A percentile compares a stretch with the other conserved stretches of the same genome.
These are phyloP conservation scores for Exophiala oligosperma DNA, from an alignment of 2,329 filamentous ascomycete species.

Conservation along the genomic window DNA sequence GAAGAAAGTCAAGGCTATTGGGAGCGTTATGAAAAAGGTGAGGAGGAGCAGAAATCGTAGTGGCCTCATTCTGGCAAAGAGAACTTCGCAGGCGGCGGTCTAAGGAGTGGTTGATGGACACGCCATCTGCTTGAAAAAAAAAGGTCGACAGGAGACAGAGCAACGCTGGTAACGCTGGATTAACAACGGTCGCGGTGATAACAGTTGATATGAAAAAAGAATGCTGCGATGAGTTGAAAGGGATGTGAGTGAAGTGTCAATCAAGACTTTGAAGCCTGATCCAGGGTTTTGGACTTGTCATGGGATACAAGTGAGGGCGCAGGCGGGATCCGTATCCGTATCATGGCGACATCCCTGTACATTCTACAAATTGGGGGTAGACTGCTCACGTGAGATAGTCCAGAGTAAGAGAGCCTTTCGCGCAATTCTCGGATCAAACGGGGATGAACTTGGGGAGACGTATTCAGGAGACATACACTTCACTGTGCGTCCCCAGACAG, in stretches of 20 bases:
- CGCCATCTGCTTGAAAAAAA: constrained; percentile 12
- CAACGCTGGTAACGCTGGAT: neutral
- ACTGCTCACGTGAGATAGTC: no score
- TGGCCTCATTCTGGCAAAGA: constrained; percentile 43
- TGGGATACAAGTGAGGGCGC: neutral
- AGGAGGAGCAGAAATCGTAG: constrained; percentile 48
- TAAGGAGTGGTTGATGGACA: constrained; percentile 11
- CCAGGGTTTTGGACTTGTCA: neutral
- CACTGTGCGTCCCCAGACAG: no score
- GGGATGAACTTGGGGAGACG: no score
- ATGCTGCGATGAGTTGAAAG: constrained; percentile 1
- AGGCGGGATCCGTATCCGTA: neutral
- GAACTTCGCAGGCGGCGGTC: constrained; percentile 11
- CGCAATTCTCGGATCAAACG: no score
- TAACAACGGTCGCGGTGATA: neutral
- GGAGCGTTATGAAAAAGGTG: constrained; percentile 49
- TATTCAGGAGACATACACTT: no score
- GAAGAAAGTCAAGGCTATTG: constrained; percentile 49
- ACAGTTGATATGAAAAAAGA: neutral
- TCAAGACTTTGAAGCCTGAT: neutral
- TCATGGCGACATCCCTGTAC: no score
- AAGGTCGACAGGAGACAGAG: neutral
- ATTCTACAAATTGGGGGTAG: no score
- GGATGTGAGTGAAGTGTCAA: neutral
- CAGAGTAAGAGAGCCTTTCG: no score